phyloP scores from a whole-genome alignment of 345 rosid species.

The Trapa incisa region DNA sequence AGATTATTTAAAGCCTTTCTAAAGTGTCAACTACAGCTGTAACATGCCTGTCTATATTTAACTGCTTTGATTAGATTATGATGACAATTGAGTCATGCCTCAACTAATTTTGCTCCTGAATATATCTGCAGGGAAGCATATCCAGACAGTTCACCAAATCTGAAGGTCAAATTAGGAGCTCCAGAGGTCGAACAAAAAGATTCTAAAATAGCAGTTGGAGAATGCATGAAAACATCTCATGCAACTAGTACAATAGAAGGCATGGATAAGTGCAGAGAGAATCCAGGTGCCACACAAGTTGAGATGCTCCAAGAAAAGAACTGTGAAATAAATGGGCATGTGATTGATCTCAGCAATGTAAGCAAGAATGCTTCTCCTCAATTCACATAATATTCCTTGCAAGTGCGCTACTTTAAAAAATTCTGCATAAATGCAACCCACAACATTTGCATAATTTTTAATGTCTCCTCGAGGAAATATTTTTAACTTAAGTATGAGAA shows the following conservation, averaged over 20 bases:
- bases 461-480: neutral
- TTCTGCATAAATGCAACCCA: neutral
- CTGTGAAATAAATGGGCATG: conserved; percentile 7
- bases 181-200: neutral
- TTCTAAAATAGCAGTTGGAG: neutral
- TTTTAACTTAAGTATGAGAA: neutral
- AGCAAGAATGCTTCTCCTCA: conserved; percentile 5
- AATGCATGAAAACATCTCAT: neutral
- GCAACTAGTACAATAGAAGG: neutral
- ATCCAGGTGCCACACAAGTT: neutral
- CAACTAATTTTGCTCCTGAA: conserved; percentile 3
- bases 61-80: neutral
- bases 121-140: conserved; percentile 5
- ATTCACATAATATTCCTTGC: neutral
- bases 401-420: no score
- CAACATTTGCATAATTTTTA: neutral
- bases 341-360: conserved; percentile 6
- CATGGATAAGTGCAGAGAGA: conserved; percentile 5
- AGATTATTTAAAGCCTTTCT: neutral
- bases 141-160: conserved; percentile 2
- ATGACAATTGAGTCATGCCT: neutral
- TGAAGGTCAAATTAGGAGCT: conserved; percentile 2
- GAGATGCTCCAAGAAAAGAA: neutral
- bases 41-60: neutral
- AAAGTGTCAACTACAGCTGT: neutral